These are phyloP conservation scores for Brassica juncea DNA, from an alignment of 345 rosid genomes.

Conservation along the genomic window DNA sequence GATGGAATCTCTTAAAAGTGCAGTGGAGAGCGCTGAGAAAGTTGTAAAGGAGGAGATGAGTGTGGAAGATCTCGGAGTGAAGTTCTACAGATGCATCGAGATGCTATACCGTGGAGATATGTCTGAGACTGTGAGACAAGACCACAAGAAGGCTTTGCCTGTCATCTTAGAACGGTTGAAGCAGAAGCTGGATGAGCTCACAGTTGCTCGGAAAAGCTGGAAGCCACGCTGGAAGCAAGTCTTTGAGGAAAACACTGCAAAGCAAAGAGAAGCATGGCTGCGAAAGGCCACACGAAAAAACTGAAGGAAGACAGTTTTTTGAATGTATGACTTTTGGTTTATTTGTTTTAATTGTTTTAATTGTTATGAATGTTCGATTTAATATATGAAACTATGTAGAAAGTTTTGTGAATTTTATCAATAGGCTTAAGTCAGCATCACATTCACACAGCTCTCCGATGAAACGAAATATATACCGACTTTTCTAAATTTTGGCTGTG, in stretches of 20 bases:
- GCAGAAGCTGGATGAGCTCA: neutral
- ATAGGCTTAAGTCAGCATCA: neutral
- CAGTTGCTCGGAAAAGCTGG: neutral
- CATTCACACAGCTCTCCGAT: neutral
- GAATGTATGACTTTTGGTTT: neutral
- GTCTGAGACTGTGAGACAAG: neutral
- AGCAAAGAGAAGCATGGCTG: neutral
- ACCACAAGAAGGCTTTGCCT: conserved; percentile 3
- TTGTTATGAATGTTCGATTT: neutral
- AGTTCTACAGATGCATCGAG: conserved; percentile 1
- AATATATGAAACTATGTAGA: neutral
- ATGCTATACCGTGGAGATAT: neutral
- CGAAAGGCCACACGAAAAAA: neutral
- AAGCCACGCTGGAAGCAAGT: neutral
- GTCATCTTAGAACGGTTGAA: neutral
- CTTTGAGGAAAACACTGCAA: neutral
- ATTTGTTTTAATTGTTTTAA: neutral
- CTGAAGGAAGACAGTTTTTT: neutral
- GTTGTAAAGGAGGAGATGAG: neutral
- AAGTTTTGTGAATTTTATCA: neutral
- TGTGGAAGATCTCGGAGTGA: neutral
- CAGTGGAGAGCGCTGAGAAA: neutral
- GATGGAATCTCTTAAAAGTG: neutral
- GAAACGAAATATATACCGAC: neutral
- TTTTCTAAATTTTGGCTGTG: too few species aligned